Conservation (phyloP, 352 stramenopile species). For the Pythium rishiriense region DNA sequence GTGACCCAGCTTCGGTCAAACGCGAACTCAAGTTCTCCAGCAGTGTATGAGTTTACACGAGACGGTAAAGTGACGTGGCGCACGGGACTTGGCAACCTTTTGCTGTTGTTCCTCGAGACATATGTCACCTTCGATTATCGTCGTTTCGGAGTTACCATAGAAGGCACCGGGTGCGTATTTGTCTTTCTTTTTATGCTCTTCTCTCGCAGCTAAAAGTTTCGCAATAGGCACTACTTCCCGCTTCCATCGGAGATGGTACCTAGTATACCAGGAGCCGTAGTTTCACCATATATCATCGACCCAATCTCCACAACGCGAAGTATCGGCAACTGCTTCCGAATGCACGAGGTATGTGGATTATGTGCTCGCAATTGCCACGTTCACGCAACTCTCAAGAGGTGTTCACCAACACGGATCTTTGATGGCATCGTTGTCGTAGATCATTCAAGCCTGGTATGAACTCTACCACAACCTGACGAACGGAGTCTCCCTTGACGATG, state of each 20-base stretch:
- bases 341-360: constrained; percentile 57
- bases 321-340: constrained; percentile 83
- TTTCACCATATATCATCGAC: constrained; percentile 72
- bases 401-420: not conserved
- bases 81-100: constrained; percentile 66
- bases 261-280: constrained; percentile 35
- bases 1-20: not conserved
- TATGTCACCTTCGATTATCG: constrained; percentile 86
- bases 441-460: constrained; percentile 39
- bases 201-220: too few species aligned
- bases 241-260: constrained; percentile 48
- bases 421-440: constrained; percentile 27
- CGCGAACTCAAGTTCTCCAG: constrained; percentile 23
- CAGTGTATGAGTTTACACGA: constrained; percentile 71
- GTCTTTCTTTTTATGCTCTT: not conserved
- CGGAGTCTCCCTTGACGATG: constrained; percentile 27
- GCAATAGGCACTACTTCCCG: constrained; percentile 70
- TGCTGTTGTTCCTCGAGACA: constrained; percentile 82
- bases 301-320: constrained; percentile 64
- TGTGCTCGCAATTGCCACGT: not conserved
- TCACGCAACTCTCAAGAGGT: not conserved
- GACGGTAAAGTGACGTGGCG: constrained; percentile 61
- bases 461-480: constrained; percentile 38
- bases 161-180: constrained; percentile 58
- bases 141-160: constrained; percentile 75